Evolutionary conservation across 139 green algal genomes (phyloP).

Genomic region (Chlorella sorokiniana): DNA sequence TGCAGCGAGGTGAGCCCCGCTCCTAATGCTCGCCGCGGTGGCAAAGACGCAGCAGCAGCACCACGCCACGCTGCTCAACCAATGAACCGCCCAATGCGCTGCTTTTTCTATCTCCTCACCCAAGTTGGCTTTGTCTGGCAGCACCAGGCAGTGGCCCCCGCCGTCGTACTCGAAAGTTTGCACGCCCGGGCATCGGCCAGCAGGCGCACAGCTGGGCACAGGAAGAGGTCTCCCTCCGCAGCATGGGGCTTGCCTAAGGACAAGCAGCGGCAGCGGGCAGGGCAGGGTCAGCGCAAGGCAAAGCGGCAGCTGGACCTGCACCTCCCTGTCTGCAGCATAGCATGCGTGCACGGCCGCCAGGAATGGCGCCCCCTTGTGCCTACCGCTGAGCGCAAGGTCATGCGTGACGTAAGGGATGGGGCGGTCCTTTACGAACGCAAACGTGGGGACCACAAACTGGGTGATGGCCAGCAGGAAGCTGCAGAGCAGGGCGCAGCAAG

Average conservation of each 20-base stretch:
- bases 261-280: background rate
- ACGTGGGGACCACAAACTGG: conserved; percentile 74
- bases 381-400: conserved; percentile 50
- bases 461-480: conserved; percentile 84
- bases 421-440: conserved; percentile 35
- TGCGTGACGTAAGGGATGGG: conserved; percentile 44
- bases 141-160: conserved; percentile 58
- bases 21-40: too few species aligned
- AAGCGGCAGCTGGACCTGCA: too few species aligned
- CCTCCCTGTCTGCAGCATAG: too few species aligned
- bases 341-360: background rate
- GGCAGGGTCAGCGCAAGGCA: background rate
- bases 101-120: background rate
- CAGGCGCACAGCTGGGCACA: conserved; percentile 82
- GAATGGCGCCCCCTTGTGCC: background rate
- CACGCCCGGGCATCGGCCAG: conserved; percentile 76
- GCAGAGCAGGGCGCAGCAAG: background rate
- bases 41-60: too few species aligned
- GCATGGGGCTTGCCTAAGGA: conserved; percentile 37
- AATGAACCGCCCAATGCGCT: too few species aligned
- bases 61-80: too few species aligned
- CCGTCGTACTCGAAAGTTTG: conserved; percentile 79
- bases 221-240: conserved; percentile 72
- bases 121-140: conserved; percentile 54
- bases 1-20: too few species aligned